Conservation (phyloP, 345 rosid species). For the Corchorus olitorius region DNA sequence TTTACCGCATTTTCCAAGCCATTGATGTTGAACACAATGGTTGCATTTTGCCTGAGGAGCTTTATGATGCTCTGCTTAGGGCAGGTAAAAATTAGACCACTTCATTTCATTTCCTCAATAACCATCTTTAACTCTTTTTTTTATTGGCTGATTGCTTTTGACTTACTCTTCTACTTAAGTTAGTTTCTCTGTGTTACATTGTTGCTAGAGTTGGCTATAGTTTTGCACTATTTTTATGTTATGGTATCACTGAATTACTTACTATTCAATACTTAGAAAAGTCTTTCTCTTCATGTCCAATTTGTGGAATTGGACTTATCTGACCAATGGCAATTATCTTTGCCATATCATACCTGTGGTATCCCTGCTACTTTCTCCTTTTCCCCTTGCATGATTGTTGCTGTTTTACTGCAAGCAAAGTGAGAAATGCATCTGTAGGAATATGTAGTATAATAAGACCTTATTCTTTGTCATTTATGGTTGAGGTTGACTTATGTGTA, state of each 20-base stretch:
- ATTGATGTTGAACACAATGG: conserved; percentile 79
- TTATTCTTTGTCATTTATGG: no score
- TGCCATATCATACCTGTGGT: neutral
- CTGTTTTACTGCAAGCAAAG: neutral
- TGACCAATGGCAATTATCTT: neutral
- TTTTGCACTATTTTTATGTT: neutral
- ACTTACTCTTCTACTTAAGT: neutral
- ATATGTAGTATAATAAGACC: no score
- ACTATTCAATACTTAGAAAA: no score
- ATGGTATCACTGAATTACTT: neutral
- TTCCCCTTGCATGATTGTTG: neutral
- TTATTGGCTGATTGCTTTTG: neutral
- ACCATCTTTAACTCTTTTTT: neutral
- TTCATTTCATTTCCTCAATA: neutral
- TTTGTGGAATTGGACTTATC: neutral
- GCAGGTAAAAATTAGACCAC: conserved; percentile 47
- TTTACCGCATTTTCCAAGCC: conserved; percentile 67
- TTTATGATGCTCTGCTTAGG: conserved; percentile 68
- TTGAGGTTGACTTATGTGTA: no score
- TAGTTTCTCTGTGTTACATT: neutral
- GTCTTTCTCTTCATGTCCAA: neutral
- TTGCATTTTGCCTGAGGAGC: conserved; percentile 72
- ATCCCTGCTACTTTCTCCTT: neutral
- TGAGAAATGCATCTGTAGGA: no score
- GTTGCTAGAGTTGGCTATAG: neutral